Conservation (phyloP, 441 rosid genomes). For the Erodium texanum region DNA sequence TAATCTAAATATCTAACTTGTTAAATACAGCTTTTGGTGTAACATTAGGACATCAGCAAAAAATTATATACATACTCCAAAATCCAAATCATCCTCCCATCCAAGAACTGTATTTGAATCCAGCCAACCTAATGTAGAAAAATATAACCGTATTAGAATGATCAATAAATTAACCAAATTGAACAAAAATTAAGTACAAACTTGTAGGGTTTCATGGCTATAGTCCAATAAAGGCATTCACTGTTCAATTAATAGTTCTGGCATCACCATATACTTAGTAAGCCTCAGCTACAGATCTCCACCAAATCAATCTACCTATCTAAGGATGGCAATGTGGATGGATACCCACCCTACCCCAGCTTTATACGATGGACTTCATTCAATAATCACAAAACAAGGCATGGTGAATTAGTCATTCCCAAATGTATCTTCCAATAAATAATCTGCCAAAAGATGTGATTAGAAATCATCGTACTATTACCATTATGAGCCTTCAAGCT, state of each 20-base stretch:
- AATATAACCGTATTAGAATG: slow-evolving; percentile 11
- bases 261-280: not conserved
- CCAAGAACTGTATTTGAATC: slow-evolving; percentile 29
- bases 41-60: slow-evolving; percentile 14
- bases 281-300: not conserved
- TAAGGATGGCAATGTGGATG: not conserved
- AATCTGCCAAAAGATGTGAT: slow-evolving; percentile 1
- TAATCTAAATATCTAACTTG: not conserved
- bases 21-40: not conserved
- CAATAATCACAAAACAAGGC: not conserved
- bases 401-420: not conserved
- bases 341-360: not conserved
- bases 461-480: slow-evolving; percentile 21
- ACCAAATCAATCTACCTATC: not conserved
- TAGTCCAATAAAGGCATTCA: slow-evolving; percentile 4
- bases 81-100: slow-evolving; percentile 44
- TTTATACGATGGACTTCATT: not conserved
- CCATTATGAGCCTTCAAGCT: slow-evolving; percentile 35
- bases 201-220: not conserved
- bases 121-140: slow-evolving; percentile 41
- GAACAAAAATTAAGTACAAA: not conserved
- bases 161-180: slow-evolving; percentile 8
- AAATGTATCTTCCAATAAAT: not conserved
- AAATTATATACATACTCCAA: slow-evolving; percentile 46
- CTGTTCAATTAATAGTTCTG: not conserved